Evolutionary conservation across 106 monocot species (phyloP), one percentile per base, ranked within the genome.

Genomic region (Dendrobium officinale): DNA sequence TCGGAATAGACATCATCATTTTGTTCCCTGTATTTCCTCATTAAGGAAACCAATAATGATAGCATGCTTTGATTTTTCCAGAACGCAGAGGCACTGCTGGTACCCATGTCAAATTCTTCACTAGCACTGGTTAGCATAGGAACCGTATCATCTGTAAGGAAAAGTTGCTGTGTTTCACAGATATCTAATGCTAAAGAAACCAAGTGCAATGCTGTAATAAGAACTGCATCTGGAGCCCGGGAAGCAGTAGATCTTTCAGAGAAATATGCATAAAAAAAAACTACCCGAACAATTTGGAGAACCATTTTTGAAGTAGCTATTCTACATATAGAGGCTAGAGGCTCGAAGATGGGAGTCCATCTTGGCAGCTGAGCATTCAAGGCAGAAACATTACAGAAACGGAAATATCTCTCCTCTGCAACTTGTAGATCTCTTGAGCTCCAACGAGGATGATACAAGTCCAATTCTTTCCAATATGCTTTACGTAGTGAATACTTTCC

Each of bases 381-480:
- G 56, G 95, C 89, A 82, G 93, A 92, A 59, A 85, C 81, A 75
- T 93, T 90, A 78, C 95, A 93, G 54, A 87, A 87, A 6, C 77
- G 78, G 5, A 86, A 82, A 77, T 88, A 99, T 90, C 98, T 92
- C 83, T 99, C 98, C 80, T 95, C 93, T 42, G 92, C 98, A 68
- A 85, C 78, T 88, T 99, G 98, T 75, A 99, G 81, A 73, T 99
- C 95, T 72, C 91, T 89, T 11, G 82, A 84, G 67, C 78, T 91
- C 98, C 98, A 99, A 42, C 95, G 91, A 75, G 95, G 98, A 61
- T 95, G 92, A 86, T 99, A 99, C 49, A 99, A 79, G 75, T 99
- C 98, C 43, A 99, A 80, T 44, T 95, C 92, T 80, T 89, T 95
- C 98, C 98, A 99, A 73, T 85, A 86, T 77, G 81, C 67, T 79